A percentile compares a stretch with the other conserved stretches of the same genome.
Evolutionary conservation across 495 filamentous ascomycete genomes (phyloP).

Genomic region (Rostrohypoxylon terebratum): DNA sequence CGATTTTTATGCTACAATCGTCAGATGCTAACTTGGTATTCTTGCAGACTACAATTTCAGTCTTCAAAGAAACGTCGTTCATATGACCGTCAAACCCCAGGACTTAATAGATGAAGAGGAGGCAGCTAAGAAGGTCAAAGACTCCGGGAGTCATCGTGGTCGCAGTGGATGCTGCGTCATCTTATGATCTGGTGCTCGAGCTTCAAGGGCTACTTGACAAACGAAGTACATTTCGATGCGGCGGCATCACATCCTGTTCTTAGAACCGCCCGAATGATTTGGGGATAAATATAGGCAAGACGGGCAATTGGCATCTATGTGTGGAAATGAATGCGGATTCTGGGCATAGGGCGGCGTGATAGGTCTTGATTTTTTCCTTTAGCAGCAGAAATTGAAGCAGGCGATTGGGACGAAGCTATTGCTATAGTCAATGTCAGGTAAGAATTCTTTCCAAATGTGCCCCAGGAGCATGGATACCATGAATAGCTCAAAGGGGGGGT

Average conservation of each 20-base stretch:
- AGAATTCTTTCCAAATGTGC: constrained; percentile 7
- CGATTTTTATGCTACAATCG: background rate
- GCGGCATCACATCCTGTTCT: constrained; percentile 39
- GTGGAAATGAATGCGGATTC: constrained; percentile 40
- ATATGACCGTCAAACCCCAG: constrained; percentile 92
- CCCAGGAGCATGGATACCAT: constrained; percentile 20
- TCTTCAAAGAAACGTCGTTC: constrained; percentile 79
- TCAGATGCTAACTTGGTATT: background rate
- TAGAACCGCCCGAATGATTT: constrained; percentile 24
- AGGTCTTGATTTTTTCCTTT: constrained; percentile 25
- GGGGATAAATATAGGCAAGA: constrained; percentile 26
- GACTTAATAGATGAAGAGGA: constrained; percentile 93
- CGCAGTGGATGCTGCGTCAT: constrained; percentile 85
- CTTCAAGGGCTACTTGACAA: constrained; percentile 6
- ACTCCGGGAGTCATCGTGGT: constrained; percentile 67
- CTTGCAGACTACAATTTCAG: constrained; percentile 81
- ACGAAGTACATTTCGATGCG: constrained; percentile 27
- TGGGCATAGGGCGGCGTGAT: constrained; percentile 45
- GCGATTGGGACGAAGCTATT: constrained; percentile 16
- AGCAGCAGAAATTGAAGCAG: constrained; percentile 42
- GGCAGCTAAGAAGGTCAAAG: constrained; percentile 76
- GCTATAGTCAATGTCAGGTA: constrained; percentile 28
- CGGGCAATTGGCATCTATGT: constrained; percentile 34
- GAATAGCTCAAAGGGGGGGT: constrained; percentile 6
- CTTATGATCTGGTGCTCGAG: constrained; percentile 59